phyloP scores from a whole-genome alignment of 2,329 filamentous ascomycete genomes.

The Fusarium caatingaense region DNA sequence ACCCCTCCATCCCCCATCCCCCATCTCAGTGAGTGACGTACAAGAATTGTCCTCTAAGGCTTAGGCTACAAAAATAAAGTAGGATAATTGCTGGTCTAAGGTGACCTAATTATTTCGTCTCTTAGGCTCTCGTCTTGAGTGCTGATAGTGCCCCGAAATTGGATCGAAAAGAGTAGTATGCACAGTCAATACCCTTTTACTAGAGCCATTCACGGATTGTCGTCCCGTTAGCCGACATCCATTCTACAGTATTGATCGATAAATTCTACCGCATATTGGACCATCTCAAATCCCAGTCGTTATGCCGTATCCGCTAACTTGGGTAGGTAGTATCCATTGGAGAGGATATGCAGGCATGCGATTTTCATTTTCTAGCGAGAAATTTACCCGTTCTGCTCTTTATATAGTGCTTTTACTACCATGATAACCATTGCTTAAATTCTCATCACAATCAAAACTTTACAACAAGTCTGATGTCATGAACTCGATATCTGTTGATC shows the following conservation, averaged over 20 bases:
- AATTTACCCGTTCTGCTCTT: slow-evolving; percentile 12
- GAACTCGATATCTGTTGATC: background rate
- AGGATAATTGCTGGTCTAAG: background rate
- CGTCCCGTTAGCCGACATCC: slow-evolving; percentile 9
- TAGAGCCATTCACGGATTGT: background rate
- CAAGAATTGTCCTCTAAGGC: background rate
- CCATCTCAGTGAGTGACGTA: slow-evolving; percentile 24
- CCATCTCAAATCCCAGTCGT: background rate
- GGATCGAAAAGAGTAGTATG: background rate
- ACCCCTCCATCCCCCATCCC: slow-evolving; percentile 26
- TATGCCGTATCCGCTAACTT: background rate
- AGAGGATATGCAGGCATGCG: background rate
- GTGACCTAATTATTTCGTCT: background rate
- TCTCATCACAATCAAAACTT: background rate
- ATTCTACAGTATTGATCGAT: background rate
- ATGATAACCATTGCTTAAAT: background rate
- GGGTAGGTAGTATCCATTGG: no score
- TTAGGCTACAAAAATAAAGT: background rate
- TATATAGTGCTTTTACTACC: background rate
- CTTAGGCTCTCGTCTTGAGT: background rate
- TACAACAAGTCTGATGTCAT: background rate
- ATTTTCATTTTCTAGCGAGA: slow-evolving; percentile 21
- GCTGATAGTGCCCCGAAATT: background rate
- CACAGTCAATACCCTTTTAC: no score
- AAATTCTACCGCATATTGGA: background rate